Evolutionary conservation across 192 early-diverging fungal species (phyloP), one percentile per base, ranked within the genome.

Genomic region (Chytriomyces confervae): DNA sequence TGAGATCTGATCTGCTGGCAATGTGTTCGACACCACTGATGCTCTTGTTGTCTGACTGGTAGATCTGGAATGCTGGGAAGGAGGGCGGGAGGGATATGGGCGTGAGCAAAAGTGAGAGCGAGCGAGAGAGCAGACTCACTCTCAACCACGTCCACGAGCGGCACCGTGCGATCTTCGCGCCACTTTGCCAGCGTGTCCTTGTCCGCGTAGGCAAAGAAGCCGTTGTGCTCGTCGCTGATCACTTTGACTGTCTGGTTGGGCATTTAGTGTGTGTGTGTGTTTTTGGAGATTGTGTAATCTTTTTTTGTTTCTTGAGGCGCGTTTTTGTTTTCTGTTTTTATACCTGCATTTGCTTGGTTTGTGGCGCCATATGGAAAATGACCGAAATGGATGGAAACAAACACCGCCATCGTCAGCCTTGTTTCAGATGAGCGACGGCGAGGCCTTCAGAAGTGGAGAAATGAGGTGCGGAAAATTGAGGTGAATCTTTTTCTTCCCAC

Each of bases 161-260:
- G 72, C 16, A 74, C 53, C 5, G 29, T 74, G 61, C 63, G 61
- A 57, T 74, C 72, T 16, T 13, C 36, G 23, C 72, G 49, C 72
- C 72, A 74, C 45, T 74, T 74, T 5, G 8, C n/a, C n/a, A 74
- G 61, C 72, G 36, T 63, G 45, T 60, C 72, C 43, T 74, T 74
- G 43, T 74, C 61, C 36, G 72, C 72, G 46, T 74, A 74, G 5
- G 72, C 72, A 43, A 62, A 74, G 61, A 74, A 74, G 18, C 46
- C 57, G 36, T 8, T n/a, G 36, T 36, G 36, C 36, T 36, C 36
- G 60, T 74, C 72, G 29, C 43, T 36, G 44, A 74, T 45, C 24
- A 74, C 72, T 62, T 74, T 74, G 6, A 74, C 72, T n/a, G 72
- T 74, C 63, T 61, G 57, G 72, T 74, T 74, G 10, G 72, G 72